Percentiles rank a stretch among this genome's conserved stretches.
Conservation (phyloP, 345 rosid genomes). For the Hibiscus syriacus region DNA sequence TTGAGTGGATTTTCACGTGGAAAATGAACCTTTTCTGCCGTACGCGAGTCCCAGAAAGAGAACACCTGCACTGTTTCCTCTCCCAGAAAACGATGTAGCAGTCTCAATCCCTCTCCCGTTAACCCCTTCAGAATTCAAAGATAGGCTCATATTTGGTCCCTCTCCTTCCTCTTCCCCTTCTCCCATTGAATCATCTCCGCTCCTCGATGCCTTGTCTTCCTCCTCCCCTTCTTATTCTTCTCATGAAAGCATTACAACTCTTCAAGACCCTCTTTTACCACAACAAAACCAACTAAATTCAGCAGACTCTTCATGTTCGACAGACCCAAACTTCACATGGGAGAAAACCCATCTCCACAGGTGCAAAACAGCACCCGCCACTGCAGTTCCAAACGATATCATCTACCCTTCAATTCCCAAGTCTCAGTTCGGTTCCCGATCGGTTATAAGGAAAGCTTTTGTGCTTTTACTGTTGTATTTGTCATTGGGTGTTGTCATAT, state of each 20-base stretch:
- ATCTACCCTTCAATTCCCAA: conserved; percentile 22
- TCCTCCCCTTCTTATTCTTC: neutral
- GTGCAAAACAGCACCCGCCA: conserved; percentile 76
- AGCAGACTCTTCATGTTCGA: conserved; percentile 11
- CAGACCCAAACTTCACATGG: conserved; percentile 25
- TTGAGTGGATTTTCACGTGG: neutral
- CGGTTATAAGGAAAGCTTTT: conserved; percentile 47
- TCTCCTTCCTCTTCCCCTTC: neutral
- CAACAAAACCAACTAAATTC: neutral
- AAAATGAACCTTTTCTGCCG: neutral
- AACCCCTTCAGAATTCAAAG: neutral
- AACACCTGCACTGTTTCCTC: neutral
- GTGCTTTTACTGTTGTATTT: conserved; percentile 48
- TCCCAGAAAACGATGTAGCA: neutral
- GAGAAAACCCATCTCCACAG: conserved; percentile 44
- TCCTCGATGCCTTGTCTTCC: neutral
- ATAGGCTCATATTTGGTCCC: neutral
- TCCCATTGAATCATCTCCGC: neutral
- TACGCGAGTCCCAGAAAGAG: neutral
- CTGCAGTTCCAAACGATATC: conserved; percentile 53
- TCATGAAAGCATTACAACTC: neutral
- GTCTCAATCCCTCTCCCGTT: neutral
- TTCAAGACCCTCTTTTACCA: neutral
- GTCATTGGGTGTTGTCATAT: conserved; percentile 63
- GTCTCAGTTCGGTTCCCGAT: conserved; percentile 45